These are phyloP conservation scores for Fusarium protoensiforme DNA, from an alignment of 2,329 filamentous ascomycete genomes.

Conservation along the genomic window DNA sequence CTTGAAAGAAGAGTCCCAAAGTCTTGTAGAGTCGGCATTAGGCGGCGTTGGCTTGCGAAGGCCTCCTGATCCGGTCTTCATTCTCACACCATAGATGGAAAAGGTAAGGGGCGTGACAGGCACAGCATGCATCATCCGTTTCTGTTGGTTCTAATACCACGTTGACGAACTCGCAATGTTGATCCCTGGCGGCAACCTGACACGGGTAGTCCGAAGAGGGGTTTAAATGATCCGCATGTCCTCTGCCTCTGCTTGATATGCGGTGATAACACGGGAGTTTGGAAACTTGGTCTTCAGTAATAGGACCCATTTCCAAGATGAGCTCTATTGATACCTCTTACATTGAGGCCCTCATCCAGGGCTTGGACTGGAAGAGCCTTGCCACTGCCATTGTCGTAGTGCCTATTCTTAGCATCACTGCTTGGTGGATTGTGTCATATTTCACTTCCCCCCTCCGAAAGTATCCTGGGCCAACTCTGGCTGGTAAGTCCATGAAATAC, in stretches of 20 bases:
- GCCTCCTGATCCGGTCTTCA: not conserved
- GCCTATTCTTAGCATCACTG: constrained; percentile 20
- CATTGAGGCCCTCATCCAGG: constrained; percentile 9
- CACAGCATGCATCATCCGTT: not conserved
- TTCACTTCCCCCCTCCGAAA: constrained; percentile 27
- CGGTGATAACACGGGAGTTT: not conserved
- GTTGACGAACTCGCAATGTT: not conserved
- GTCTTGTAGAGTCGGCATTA: not conserved
- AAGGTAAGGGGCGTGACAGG: not conserved
- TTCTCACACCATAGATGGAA: not conserved
- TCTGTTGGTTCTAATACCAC: constrained; percentile 6
- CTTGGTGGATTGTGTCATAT: constrained; percentile 28
- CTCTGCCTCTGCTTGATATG: not conserved
- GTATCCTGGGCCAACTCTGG: constrained; percentile 29
- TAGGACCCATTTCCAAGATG: constrained; percentile 12
- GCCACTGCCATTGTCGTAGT: constrained; percentile 7
- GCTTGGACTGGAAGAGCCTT: constrained; percentile 20
- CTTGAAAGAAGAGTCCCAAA: not conserved
- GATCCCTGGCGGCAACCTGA: not conserved
- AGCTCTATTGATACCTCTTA: constrained; percentile 19
- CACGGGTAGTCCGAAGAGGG: not conserved
- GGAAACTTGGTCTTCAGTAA: not conserved
- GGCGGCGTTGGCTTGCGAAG: not conserved
- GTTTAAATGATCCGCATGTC: constrained; percentile 8
- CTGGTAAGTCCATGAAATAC: constrained; percentile 11